Base-by-base conservation (phyloP, 1,284 basidiomycete genomes). In the Naganishia albida region DNA sequence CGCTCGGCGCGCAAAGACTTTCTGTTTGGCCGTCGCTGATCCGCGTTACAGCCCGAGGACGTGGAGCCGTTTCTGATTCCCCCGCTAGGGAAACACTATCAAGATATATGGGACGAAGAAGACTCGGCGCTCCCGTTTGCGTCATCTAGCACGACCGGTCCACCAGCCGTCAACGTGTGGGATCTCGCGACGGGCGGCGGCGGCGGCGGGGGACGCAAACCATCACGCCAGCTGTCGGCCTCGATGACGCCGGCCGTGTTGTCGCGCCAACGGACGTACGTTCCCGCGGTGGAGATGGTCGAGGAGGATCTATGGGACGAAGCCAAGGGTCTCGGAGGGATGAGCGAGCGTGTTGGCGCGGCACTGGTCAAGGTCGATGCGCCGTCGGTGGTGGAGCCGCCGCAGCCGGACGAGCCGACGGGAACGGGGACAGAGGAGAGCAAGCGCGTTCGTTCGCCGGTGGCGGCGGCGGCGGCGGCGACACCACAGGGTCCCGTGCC, bases 81-180 rank as follows among this genome's bases (percentile, higher is more conserved):
- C 7, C 85, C 88, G 65, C 83, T 95, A 0, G 95, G 94, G 7
- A 83, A 87, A 69, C 93, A 94, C 79, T 98, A 96, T 74, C 82
- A 86, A 28, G 89, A 94, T 62, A 82, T 88, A 1, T 97, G 94
- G 93, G 91, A 93, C 68, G 91, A 95, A 69, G 88, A 93, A 74
- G 94, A 97, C 75, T 82, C 53, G 18, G 83, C 46, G 1, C 20
- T 65, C 40, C 64, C 64, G n/a, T 65, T 65, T 38, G 46, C 46
- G 2, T 7, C 68, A 81, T n/a, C 85, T 6, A 50, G 34, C n/a
- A 20, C 46, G 30, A 26, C 56, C 0, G 56, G 56, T 7, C 56
- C 56, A 10, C 56, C 56, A 30, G 46, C 56, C 1, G 46, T 60
- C 30, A 60, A 60, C 13, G 56, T 30, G 16, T 60, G 56, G 56